Base-by-base conservation (phyloP, 129 eudicot genomes). In the Escallonia herrerae region DNA sequence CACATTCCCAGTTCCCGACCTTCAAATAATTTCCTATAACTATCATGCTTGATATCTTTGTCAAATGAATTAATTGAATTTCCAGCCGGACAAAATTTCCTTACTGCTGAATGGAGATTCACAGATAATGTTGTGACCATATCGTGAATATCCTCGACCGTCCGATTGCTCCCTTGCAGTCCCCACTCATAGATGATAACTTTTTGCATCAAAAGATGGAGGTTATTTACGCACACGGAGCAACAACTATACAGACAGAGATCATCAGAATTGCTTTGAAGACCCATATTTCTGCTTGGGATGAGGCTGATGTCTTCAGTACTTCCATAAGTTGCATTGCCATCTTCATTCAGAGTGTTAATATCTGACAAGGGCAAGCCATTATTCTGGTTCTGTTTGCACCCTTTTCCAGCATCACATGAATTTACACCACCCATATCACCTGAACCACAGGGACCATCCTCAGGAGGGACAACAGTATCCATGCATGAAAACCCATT, bases 91-190 rank as follows among this genome's bases (percentile, higher is more conserved):
- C 59, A 83, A 52, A 85, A 77, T 48, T 77, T 82, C 70, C 86
- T 59, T 8, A 87, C 72, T 4, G 77, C 69, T 60, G 81, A 65
- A 56, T 79, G 82, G 64, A 93, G 86, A 63, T 77, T 84, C 51
- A 79, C 69, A 46, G 95, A 81, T 65, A 89, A 64, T 3, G 90
- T 77, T 51, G 89, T 72, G 58, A 89, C 82, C 39, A 75, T 52
- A 68, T 89, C 91, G 48, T 93, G 86, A 73, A 76, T 81, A 56
- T 83, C 99, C 68, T 89, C 96, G 6, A 86, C 77, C 22, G 84
- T 76, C 64, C 59, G 83, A 40, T 68, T 67, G 63, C 75, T 65
- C 67, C 73, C 71, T 64, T 71, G 76, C 46, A 15, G 45, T 6
- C 80, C 81, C 87, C 72, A 62, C 56, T 74, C 76, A 55, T 44